Evolutionary conservation across 495 filamentous ascomycete genomes (phyloP).

Genomic region (Glutinoglossum americanum): DNA sequence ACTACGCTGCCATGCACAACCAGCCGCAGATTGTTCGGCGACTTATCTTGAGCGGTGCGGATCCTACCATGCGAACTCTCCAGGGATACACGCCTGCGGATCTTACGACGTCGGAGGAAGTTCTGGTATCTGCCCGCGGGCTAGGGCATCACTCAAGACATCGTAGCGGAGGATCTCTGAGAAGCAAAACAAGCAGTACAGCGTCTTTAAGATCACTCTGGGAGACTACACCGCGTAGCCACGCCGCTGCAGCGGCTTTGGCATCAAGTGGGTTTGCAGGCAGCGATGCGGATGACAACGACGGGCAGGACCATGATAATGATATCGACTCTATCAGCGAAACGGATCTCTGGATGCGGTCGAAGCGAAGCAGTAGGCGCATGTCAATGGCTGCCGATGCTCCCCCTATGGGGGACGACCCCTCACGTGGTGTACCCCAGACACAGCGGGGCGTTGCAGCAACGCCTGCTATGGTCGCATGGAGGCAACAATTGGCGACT

Average conservation of each 20-base stretch:
- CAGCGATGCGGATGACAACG: constrained; percentile 16
- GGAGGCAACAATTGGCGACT: constrained; percentile 52
- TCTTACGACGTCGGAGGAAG: constrained; percentile 41
- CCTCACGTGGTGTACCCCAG: not conserved
- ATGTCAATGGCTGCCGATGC: not conserved
- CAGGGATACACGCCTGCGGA: constrained; percentile 53
- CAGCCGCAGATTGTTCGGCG: constrained; percentile 55
- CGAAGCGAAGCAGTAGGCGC: not conserved
- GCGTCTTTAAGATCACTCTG: constrained; percentile 41
- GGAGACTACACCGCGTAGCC: too few relatives aligned
- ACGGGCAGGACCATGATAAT: constrained; percentile 16
- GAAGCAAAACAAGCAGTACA: constrained; percentile 44
- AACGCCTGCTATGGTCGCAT: constrained; percentile 31
- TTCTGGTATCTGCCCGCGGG: constrained; percentile 20
- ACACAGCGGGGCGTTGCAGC: not conserved
- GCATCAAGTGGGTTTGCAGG: not conserved
- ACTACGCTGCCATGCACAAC: constrained; percentile 59
- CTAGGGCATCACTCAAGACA: constrained; percentile 31
- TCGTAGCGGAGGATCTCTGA: constrained; percentile 31
- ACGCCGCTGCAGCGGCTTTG: not conserved
- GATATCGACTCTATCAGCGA: constrained; percentile 20
- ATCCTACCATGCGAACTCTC: constrained; percentile 45
- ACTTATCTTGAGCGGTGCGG: constrained; percentile 50
- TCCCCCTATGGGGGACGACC: not conserved
- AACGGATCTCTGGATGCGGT: not conserved